Evolutionary conservation across 257 asterid species (phyloP), one percentile per base, ranked within the genome.

Genomic region (Fraxinus excelsior): DNA sequence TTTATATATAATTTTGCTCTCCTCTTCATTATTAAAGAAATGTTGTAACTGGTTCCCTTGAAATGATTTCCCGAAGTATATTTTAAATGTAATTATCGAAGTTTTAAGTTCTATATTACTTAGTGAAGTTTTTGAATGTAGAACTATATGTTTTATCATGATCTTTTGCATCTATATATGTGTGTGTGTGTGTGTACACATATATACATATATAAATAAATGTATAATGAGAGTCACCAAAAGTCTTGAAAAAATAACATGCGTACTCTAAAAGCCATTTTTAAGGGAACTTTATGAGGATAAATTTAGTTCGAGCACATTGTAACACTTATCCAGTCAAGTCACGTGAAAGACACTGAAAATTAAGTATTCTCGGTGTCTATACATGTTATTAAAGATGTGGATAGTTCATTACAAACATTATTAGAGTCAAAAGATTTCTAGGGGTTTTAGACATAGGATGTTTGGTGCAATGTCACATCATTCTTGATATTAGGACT

Each of bases 251-350:
- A 58, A 53, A 75, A 77, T 68, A 74, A 75, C 74, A 60, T 67
- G 79, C 77, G 79, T 79, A 83, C 79, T 64, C 68, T 72, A 42
- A 82, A 82, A 79, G 86, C 84, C 81, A 83, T 72, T 76, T 79
- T 79, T 76, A 58, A 62, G 84, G 83, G n/a, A 53, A n/a, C 60
- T 60, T 40, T 74, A 44, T 46, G 14, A 14, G n/a, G 7, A 46
- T 46, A 16, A 13, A 16, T 46, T 46, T 21, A 14, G 3, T 46
- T 46, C 4, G 56, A 69, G 72, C 26, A 28, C 65, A 71, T 71
- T 14, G 56, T 14, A 46, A 4, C 56, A n/a, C 51, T 42, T 42
- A 42, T 42, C 51, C 0, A 42, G 56, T 14, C n/a, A 46, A 42
- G 56, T 14, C n/a, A 46, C n/a, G n/a, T 46, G 56, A 14, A 46